Percentiles rank a stretch among this genome's conserved stretches.
These are phyloP conservation scores for Ophiostoma tasmaniense DNA, from an alignment of 2,329 filamentous ascomycete species.

Conservation along the genomic window DNA sequence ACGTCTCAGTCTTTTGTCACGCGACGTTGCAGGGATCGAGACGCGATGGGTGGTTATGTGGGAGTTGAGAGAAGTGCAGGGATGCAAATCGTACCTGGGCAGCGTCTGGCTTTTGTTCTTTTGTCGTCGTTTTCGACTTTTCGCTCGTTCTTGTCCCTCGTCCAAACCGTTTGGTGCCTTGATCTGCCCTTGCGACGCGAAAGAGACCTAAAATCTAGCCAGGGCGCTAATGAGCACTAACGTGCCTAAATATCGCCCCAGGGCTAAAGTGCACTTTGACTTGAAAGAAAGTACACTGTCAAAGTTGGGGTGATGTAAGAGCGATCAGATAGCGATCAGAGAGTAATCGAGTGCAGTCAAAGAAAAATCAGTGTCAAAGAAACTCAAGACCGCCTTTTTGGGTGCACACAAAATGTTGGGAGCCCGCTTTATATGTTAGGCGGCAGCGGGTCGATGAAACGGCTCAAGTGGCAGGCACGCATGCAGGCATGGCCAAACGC, in stretches of 20 bases:
- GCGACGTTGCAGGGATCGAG: background rate
- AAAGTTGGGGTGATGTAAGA: background rate
- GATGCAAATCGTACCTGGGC: background rate
- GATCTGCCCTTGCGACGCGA: background rate
- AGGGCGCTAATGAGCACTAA: slow-evolving; percentile 2
- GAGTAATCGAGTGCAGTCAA: background rate
- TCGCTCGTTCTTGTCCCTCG: background rate
- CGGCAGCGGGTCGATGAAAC: background rate
- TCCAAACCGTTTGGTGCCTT: background rate
- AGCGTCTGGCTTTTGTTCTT: background rate
- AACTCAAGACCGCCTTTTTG: background rate
- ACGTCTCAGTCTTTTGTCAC: background rate
- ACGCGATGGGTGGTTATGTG: background rate
- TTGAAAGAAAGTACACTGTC: background rate
- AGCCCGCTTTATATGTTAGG: background rate
- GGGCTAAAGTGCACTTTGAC: background rate
- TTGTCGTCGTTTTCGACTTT: background rate
- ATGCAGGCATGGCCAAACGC: background rate
- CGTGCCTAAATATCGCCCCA: slow-evolving; percentile 1
- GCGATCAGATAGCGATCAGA: background rate
- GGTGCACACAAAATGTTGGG: background rate
- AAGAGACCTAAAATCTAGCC: background rate
- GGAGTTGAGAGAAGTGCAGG: background rate
- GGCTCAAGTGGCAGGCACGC: background rate
- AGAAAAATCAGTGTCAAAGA: background rate